A percentile compares a stretch with the other conserved stretches of the same genome.
phyloP scores from a whole-genome alignment of 805 yeast species.

The Saitoella complicata region DNA sequence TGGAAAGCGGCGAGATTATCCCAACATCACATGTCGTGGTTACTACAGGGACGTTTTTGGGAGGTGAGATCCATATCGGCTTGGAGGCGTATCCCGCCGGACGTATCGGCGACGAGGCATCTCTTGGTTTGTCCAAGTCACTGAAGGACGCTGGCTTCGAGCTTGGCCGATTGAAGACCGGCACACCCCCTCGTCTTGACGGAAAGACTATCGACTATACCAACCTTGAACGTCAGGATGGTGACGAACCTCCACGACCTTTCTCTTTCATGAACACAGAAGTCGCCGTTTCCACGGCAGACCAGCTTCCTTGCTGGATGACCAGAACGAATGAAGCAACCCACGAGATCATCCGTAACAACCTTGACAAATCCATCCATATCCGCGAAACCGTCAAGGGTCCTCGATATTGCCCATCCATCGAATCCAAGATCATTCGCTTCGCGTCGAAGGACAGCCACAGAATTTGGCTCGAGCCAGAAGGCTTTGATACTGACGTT shows the following conservation, averaged over 20 bases:
- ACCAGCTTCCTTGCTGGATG: constrained; percentile 45
- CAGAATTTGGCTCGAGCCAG: constrained; percentile 91
- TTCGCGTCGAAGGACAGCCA: constrained; percentile 66
- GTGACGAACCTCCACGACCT: constrained; percentile 75
- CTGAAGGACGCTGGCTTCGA: constrained; percentile 60
- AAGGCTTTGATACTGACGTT: constrained; percentile 72
- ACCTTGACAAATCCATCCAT: constrained; percentile 72
- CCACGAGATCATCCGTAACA: constrained; percentile 50
- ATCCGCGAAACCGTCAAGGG: constrained; percentile 89
- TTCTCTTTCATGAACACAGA: constrained; percentile 69
- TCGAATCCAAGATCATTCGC: constrained; percentile 72
- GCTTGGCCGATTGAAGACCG: constrained; percentile 84
- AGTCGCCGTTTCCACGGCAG: constrained; percentile 32
- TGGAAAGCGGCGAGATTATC: constrained; percentile 49
- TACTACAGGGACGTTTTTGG: constrained; percentile 89
- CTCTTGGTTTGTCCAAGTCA: constrained; percentile 75
- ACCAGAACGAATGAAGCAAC: constrained; percentile 64
- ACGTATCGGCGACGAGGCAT: constrained; percentile 80
- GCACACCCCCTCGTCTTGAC: constrained; percentile 87
- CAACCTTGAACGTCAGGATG: constrained; percentile 49
- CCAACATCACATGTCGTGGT: constrained; percentile 57
- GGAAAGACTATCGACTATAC: constrained; percentile 53
- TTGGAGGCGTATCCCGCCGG: constrained; percentile 71
- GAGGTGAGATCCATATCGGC: constrained; percentile 92
- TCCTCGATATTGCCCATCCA: constrained; percentile 93